Evolutionary conservation across 1,139 yeast species (phyloP), one percentile per base, ranked within the genome.

Genomic region (Suhomyces choctaworum): DNA sequence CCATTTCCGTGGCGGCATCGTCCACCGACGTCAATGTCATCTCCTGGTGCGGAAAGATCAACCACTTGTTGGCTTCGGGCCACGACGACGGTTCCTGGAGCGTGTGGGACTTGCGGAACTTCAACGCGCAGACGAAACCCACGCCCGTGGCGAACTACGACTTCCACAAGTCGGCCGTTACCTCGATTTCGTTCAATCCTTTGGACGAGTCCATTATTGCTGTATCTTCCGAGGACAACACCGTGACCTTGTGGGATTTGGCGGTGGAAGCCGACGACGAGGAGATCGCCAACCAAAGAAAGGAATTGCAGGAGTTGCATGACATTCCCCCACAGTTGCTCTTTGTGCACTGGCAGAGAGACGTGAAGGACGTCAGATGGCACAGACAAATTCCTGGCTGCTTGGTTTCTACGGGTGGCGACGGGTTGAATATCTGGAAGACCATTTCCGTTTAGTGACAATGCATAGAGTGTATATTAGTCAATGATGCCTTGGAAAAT

Each of bases 41-140:
- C 60, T 86, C 96, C 30, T 92, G 99, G 99, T 87, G 94, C 64
- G 77, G 77, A 42, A 86, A 86, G 56, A 84, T 90, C 46, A 83
- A 83, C 54, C 87, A 89, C 53, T 69, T 92, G 52, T 72, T 92
- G 42, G 97, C 97, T 1, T 82, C 94, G 33, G 99, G 99, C 47
- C 96, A 92, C 56, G 99, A 92, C 60, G 96, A 89, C 59, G 99
- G 99, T 43, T 67, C 82, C 21, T 92, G 97, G 96, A 89, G 95
- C 36, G 94, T 92, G 27, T 92, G 99, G 98, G 99, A 92, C 67
- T 73, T 92, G 63, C 82, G 98, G 58, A 84, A 78, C 50, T 89
- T 94, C 66, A 76, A 78, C 46, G 77, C 78, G 32, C 64, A 70
- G 30, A 62, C 76, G 16, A 55, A 64, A 17, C 86, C 89, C 8